phyloP scores from a whole-genome alignment of 148 eudicot genomes.

The Persicaria tinctoria region DNA sequence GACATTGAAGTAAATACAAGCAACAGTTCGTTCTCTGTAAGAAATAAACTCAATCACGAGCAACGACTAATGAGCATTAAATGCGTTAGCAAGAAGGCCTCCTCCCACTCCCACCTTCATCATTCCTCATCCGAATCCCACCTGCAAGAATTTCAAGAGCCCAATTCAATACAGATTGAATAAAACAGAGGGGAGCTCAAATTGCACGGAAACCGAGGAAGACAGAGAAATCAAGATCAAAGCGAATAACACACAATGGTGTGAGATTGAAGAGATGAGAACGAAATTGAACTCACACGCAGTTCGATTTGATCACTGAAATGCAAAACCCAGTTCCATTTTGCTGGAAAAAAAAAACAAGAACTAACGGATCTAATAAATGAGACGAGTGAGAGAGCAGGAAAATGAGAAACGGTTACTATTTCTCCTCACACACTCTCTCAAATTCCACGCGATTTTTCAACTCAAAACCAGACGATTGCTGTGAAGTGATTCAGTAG shows the following conservation, averaged over 20 bases:
- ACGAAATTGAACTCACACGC: not conserved
- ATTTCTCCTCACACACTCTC: not conserved
- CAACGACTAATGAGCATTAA: not conserved
- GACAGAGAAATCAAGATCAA: not conserved
- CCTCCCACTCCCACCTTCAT: not conserved
- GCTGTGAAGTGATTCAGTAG: conserved; percentile 3
- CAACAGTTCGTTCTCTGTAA: conserved; percentile 5
- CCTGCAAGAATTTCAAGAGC: not conserved
- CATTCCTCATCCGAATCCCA: not conserved
- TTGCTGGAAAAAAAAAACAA: not conserved
- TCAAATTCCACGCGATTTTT: not conserved
- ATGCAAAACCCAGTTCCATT: not conserved
- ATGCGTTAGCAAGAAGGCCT: not conserved
- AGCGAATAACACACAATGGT: not conserved
- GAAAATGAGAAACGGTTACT: conserved; percentile 2
- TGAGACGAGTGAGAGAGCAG: not conserved
- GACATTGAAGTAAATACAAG: conserved; percentile 9
- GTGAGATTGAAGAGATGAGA: not conserved
- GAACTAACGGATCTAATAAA: conserved; percentile 1
- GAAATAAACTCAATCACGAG: conserved; percentile 2
- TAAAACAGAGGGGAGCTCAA: not conserved
- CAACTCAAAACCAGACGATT: not conserved
- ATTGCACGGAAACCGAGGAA: not conserved
- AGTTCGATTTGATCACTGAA: conserved; percentile 5
- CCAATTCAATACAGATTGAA: too few relatives aligned